These are phyloP conservation scores for Sporothrix inflata DNA, from an alignment of 2,329 filamentous ascomycete species.

Conservation along the genomic window DNA sequence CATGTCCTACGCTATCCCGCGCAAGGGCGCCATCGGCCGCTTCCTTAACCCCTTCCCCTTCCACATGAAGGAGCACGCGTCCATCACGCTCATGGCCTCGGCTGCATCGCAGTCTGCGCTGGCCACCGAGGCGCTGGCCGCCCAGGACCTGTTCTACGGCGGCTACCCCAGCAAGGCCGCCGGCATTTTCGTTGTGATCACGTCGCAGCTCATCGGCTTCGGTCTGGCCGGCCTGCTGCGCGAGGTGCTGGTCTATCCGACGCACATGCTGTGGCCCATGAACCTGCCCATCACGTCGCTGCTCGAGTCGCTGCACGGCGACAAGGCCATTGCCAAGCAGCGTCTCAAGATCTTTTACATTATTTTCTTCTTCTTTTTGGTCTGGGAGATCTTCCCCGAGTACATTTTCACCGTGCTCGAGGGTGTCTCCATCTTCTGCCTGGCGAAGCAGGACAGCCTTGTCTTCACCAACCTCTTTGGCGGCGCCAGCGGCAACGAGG, in stretches of 20 bases:
- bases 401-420: conserved; percentile 35
- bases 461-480: conserved; percentile 47
- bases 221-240: conserved; percentile 54
- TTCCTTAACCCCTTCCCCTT: conserved; percentile 39
- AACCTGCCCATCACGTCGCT: conserved; percentile 36
- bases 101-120: conserved; percentile 34
- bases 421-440: conserved; percentile 35
- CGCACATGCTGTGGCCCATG: conserved; percentile 52
- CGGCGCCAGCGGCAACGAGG: conserved; percentile 50
- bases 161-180: conserved; percentile 45
- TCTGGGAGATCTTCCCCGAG: conserved; percentile 53
- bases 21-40: conserved; percentile 40
- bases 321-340: conserved; percentile 43
- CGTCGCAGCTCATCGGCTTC: conserved; percentile 54
- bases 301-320: conserved; percentile 37
- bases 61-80: conserved; percentile 36
- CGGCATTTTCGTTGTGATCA: conserved; percentile 50
- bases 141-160: conserved; percentile 52
- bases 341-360: conserved; percentile 48
- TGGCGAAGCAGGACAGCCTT: conserved; percentile 35
- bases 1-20: conserved; percentile 38
- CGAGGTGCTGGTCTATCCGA: conserved; percentile 50
- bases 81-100: conserved; percentile 35
- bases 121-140: conserved; percentile 48
- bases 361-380: conserved; percentile 45